Evolutionary conservation across 768 basidiomycete genomes (phyloP), one percentile per base, ranked within the genome.

Genomic region (Tulasnella sp.): DNA sequence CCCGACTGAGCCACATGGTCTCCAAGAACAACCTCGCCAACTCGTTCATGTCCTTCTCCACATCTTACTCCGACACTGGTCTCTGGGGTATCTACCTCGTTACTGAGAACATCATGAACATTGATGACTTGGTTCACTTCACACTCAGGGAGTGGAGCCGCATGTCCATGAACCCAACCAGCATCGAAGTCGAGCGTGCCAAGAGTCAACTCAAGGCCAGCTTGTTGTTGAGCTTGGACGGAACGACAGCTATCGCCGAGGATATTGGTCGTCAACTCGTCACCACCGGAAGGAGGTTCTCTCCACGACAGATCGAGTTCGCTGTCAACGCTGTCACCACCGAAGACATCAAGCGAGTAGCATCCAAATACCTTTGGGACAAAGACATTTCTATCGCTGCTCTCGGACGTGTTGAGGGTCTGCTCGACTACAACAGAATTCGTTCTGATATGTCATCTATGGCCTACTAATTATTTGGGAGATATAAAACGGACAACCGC

Each of bases 21-120:
- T 86, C 89, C 32, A 72, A 75, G 48, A 81, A 96, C 76, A 86
- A 88, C 74, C 88, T 98, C 63, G 95, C 95, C 62, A 99, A 98
- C 74, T 89, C 84, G 53, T 99, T 86, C 83, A 93, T 96, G 88
- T 88, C 85, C 47, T 99, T 98, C 81, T 93, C 90, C 15, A 98
- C 93, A 1, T 89, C 85, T 5, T 99, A 99, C 73, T 90, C 91
- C 5, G 95, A 99, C 67, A 98, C 92, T 16, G 95, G 95, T 53
- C 79, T 98, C 29, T 99, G 93, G 95, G 93, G 93, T 60, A 89
- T 96, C 67, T 98, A 99, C 74, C 70, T 95, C 48, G 88, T 92
- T 53, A 80, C 87, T 15, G 95, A 99, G 75, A 96, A 96, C 74
- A 63, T 90, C 47, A 74, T 76, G 70, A 91, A 92, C 71, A 72